Evolutionary conservation across 495 filamentous ascomycete species (phyloP), one percentile per base, ranked within the genome.

Genomic region (Neurospora sublineolata): DNA sequence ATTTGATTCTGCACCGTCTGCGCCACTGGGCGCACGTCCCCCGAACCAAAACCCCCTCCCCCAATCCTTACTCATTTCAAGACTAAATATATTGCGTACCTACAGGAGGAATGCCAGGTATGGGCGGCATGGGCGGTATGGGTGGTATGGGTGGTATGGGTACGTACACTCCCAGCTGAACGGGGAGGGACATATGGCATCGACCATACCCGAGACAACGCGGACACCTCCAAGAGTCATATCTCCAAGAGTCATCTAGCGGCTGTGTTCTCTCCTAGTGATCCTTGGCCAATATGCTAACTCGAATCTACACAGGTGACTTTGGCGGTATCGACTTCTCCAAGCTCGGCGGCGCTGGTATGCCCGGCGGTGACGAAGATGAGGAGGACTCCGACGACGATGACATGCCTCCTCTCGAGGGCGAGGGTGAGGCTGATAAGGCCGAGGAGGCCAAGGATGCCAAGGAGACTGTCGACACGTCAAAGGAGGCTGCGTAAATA

Each of bases 291-390:
- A 38, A 38, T 16, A 68, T 68, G 68, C 69, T 70, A 73, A 68
- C 73, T 72, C 36, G 38, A 18, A 18, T 69, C 3, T 37, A 39
- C 69, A 74, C 73, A 72, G 86, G 85, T 69, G 89, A 89, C 78
- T 90, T 92, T 72, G 86, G 88, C 70, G 87, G 88, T 40, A 89
- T 93, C 80, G 92, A 97, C 82, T 97, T 97, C 90, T 95, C 92
- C 77, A 97, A 97, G 86, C 91, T 97, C 74, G 94, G 91, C 42
- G 83, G 81, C 72, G 88, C 82, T 44, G 88, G 81, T 46, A 83
- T 86, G 75, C 85, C 77, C 60, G 79, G 76, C 23, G 86, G 80
- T 68, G 86, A 78, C 20, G 89, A 85, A 23, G 89, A 86, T 18
- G 88, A 86, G 2, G 90, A 89, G 0, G 89, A 90, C 1, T 79